phyloP scores from a whole-genome alignment of 805 yeast species.

The Wickerhamiella kurtzmanii region DNA sequence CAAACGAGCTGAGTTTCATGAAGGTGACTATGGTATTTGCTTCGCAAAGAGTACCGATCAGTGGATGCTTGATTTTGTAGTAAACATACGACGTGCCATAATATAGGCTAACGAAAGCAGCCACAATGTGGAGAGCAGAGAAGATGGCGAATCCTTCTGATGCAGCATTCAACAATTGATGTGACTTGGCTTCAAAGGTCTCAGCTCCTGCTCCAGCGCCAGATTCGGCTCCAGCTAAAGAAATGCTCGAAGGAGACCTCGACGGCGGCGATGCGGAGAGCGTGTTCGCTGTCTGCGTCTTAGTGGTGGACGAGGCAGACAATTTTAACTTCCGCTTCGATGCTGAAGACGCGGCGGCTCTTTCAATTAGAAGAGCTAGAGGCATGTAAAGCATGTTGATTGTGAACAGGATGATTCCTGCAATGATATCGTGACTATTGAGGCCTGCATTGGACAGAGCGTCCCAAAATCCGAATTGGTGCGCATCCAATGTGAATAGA shows the following conservation, averaged over 20 bases:
- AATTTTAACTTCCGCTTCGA: not conserved
- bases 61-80: slow-evolving; percentile 28
- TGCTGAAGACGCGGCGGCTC: slow-evolving; percentile 18
- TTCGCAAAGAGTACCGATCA: slow-evolving; percentile 33
- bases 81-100: slow-evolving; percentile 18
- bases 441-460: slow-evolving; percentile 24
- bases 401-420: slow-evolving; percentile 20
- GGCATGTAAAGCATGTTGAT: slow-evolving; percentile 27
- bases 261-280: no score
- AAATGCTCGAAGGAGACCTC: no score
- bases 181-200: slow-evolving; percentile 1
- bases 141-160: not conserved
- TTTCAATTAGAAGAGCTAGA: slow-evolving; percentile 27
- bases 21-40: slow-evolving; percentile 30
- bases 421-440: slow-evolving; percentile 22
- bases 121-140: slow-evolving; percentile 22
- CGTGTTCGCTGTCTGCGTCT: no score
- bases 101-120: slow-evolving; percentile 15
- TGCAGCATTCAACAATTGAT: not conserved
- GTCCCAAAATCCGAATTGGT: slow-evolving; percentile 26
- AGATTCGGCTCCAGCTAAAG: no score
- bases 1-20: slow-evolving; percentile 32
- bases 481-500: slow-evolving; percentile 28
- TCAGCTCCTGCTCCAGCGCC: no score
- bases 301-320: no score